These are phyloP conservation scores for Eutrema heterophyllum DNA, from an alignment of 345 rosid species.

Conservation along the genomic window DNA sequence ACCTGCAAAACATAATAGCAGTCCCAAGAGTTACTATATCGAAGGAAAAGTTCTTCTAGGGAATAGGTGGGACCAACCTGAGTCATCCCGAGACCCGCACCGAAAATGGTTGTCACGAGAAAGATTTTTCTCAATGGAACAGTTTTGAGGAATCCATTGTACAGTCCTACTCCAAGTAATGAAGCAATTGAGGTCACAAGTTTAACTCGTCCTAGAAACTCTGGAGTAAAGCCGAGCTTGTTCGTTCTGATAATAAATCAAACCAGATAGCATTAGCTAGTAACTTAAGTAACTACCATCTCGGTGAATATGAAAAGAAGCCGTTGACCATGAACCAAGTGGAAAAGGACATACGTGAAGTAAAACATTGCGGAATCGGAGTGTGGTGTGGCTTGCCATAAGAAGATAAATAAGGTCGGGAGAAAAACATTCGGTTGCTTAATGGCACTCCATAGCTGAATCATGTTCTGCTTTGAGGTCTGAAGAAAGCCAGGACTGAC, in stretches of 20 bases:
- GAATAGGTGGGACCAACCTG: constrained; percentile 49
- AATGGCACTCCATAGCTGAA: constrained; percentile 70
- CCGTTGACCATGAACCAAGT: not conserved
- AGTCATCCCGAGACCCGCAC: constrained; percentile 92
- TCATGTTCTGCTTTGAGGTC: constrained; percentile 56
- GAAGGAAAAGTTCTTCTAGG: not conserved
- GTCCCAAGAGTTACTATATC: constrained; percentile 6
- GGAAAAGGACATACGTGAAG: constrained; percentile 63
- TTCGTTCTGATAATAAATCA: constrained; percentile 58
- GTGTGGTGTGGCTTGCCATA: constrained; percentile 99
- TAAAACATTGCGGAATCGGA: constrained; percentile 98
- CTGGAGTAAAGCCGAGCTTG: constrained; percentile 93
- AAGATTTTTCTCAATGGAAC: constrained; percentile 80
- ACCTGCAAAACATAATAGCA: constrained; percentile 42
- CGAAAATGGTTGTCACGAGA: constrained; percentile 61
- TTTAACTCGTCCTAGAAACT: constrained; percentile 91
- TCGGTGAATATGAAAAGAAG: not conserved
- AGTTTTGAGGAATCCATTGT: constrained; percentile 85
- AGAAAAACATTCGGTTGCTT: constrained; percentile 79
- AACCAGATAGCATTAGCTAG: constrained; percentile 4
- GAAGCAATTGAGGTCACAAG: constrained; percentile 90
- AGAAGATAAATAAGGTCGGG: constrained; percentile 81
- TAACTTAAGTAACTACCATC: constrained; percentile 9
- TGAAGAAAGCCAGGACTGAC: constrained; percentile 50
- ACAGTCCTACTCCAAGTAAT: constrained; percentile 81